Conservation (phyloP, 768 basidiomycete genomes). For the Macrolepiota albuminosa region DNA sequence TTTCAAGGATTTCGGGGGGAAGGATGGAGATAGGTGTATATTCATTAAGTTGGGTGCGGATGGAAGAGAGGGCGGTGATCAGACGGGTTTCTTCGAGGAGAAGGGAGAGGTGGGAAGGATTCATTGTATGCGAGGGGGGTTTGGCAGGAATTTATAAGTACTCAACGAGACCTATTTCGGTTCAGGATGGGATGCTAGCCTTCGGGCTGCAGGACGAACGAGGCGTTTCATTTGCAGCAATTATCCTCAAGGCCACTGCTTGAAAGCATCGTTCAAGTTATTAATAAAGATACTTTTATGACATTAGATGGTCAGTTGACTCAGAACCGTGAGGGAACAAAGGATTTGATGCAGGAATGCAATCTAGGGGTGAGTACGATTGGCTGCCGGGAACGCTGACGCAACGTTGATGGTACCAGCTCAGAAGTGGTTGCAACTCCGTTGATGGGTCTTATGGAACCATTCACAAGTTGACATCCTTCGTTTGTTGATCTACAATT, state of each 20-base stretch:
- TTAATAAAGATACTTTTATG: neutral
- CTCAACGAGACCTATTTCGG: neutral
- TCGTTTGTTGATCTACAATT: too few relatives aligned
- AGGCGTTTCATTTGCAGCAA: neutral
- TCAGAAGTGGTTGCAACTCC: neutral
- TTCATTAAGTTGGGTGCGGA: slow-evolving; percentile 24
- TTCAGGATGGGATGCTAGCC: neutral
- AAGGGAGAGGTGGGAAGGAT: slow-evolving; percentile 7
- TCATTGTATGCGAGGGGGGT: neutral
- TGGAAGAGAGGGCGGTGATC: slow-evolving; percentile 20
- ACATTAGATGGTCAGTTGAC: neutral
- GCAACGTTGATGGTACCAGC: neutral
- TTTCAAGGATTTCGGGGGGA: slow-evolving; percentile 36
- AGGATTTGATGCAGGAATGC: neutral
- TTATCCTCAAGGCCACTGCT: neutral
- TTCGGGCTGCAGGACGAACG: neutral
- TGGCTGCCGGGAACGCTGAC: neutral
- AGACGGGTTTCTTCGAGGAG: slow-evolving; percentile 24
- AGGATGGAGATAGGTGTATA: slow-evolving; percentile 26
- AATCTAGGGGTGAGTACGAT: neutral
- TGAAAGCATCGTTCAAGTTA: neutral
- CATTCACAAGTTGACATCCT: neutral
- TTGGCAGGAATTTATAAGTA: neutral
- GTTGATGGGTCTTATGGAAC: neutral
- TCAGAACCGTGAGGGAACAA: neutral